Percentiles rank a stretch among this genome's conserved stretches.
Conservation (phyloP, 148 eudicot species). For the Pharnaceum exiguum region DNA sequence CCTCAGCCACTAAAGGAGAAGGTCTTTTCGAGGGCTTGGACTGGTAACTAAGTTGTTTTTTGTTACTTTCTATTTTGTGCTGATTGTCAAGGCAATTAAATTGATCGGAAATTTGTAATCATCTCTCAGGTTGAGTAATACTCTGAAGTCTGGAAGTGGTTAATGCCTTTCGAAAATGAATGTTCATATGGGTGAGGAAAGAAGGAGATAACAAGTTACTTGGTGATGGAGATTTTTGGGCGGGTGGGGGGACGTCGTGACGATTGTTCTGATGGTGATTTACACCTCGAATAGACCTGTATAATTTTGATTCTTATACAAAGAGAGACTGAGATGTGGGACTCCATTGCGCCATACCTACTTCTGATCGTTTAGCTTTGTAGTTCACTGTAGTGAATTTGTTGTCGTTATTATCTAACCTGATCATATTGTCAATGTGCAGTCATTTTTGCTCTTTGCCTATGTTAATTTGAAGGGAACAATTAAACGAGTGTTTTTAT, state of each 20-base stretch:
- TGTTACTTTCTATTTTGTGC: not conserved
- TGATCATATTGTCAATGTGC: not conserved
- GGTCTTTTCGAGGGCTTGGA: constrained; percentile 97
- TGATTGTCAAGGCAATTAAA: no score
- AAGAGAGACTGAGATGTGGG: constrained; percentile 7
- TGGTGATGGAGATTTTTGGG: constrained; percentile 7
- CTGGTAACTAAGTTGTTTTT: constrained; percentile 63
- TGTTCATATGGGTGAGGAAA: constrained; percentile 5
- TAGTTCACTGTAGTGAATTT: not conserved
- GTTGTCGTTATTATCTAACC: not conserved
- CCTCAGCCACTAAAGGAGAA: constrained; percentile 96
- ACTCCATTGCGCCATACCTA: not conserved
- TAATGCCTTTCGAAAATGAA: constrained; percentile 12
- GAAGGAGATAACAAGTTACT: constrained; percentile 7
- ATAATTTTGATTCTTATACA: constrained; percentile 12
- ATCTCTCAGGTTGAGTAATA: constrained; percentile 76
- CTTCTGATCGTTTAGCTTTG: constrained; percentile 1
- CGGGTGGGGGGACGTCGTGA: not conserved
- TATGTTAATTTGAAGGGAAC: no score
- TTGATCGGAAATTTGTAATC: not conserved
- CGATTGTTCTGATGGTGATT: constrained; percentile 18
- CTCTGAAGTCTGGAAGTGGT: constrained; percentile 78
- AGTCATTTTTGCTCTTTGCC: not conserved
- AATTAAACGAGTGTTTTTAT: no score
- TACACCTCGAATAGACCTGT: constrained; percentile 11